A percentile compares a stretch with the other conserved stretches of the same genome.
phyloP scores from a whole-genome alignment of 2,329 filamentous ascomycete genomes.

The Aspergillus floridensis region DNA sequence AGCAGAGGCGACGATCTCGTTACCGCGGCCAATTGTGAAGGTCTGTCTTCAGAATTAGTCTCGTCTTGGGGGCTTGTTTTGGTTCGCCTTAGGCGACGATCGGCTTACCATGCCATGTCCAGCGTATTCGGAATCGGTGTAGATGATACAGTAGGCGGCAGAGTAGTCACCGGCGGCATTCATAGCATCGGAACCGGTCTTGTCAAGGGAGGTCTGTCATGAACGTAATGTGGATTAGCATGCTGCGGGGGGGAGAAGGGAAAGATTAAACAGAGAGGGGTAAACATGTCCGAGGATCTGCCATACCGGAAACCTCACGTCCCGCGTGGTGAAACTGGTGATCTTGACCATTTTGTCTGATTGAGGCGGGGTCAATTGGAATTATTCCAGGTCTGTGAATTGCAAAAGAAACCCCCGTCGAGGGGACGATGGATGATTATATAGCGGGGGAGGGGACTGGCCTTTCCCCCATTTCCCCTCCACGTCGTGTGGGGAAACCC shows the following conservation, averaged over 20 bases:
- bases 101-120: constrained; percentile 44
- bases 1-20: constrained; percentile 85
- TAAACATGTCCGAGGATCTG: not conserved
- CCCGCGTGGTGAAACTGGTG: constrained; percentile 67
- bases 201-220: constrained; percentile 77
- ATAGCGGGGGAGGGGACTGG: not conserved
- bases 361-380: not conserved
- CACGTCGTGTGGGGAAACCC: constrained; percentile 8
- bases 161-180: constrained; percentile 92
- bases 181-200: constrained; percentile 97
- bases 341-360: constrained; percentile 57
- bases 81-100: not conserved
- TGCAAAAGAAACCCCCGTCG: not conserved
- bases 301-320: constrained; percentile 68
- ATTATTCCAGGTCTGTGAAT: not conserved
- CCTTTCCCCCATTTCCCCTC: constrained; percentile 1
- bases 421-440: not conserved
- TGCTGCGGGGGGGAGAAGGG: not conserved
- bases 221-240: not conserved
- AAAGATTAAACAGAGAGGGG: not conserved
- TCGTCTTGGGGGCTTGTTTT: not conserved
- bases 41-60: constrained; percentile 30
- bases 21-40: constrained; percentile 64
- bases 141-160: constrained; percentile 86
- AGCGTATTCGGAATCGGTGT: constrained; percentile 64